These are phyloP conservation scores for Hanseniaspora meyeri DNA, from an alignment of 805 yeast genomes.

Conservation along the genomic window DNA sequence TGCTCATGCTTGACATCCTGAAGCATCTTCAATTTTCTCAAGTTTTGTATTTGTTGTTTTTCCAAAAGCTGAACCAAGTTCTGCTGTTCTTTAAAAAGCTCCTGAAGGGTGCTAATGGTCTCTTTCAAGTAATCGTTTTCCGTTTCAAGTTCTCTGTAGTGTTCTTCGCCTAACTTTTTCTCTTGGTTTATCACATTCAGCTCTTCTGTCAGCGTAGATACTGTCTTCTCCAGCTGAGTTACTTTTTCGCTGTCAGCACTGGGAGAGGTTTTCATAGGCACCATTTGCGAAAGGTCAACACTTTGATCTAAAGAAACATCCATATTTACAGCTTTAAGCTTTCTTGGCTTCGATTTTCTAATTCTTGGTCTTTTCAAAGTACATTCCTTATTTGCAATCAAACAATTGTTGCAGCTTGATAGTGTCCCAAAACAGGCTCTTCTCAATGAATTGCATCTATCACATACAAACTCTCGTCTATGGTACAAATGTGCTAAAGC, in stretches of 20 bases:
- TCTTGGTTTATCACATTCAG: constrained; percentile 14
- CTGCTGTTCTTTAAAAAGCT: constrained; percentile 10
- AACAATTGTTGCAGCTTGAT: constrained; percentile 14
- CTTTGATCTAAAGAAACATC: background rate
- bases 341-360: constrained; percentile 16
- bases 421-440: constrained; percentile 17
- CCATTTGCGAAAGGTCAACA: background rate
- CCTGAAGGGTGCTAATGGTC: constrained; percentile 1
- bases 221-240: background rate
- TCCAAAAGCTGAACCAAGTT: constrained; percentile 11
- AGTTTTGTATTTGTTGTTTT: constrained; percentile 9
- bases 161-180: constrained; percentile 4
- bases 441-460: constrained; percentile 16
- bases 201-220: background rate
- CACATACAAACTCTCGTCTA: constrained; percentile 15
- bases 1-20: background rate
- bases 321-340: constrained; percentile 12
- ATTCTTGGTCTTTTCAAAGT: constrained; percentile 14
- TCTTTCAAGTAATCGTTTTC: constrained; percentile 11
- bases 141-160: constrained; percentile 6
- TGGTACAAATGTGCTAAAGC: constrained; percentile 12
- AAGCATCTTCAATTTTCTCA: constrained; percentile 1
- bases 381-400: constrained; percentile 15
- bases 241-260: background rate
- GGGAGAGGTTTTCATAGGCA: background rate